Conservation (phyloP, 345 rosid genomes). For the Euclidium syriacum region DNA sequence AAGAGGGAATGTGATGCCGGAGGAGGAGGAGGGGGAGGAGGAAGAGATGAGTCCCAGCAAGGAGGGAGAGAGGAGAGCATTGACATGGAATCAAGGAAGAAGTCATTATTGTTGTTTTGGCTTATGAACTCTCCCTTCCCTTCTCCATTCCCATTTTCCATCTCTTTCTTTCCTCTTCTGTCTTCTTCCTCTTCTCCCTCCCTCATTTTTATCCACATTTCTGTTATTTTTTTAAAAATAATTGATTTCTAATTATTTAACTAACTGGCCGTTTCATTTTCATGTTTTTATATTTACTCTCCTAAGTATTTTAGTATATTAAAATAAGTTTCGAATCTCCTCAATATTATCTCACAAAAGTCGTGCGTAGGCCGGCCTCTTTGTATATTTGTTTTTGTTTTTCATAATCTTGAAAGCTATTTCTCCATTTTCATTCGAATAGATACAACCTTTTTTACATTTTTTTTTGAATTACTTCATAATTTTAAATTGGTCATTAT, state of each 20-base stretch:
- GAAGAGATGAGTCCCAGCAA: constrained; percentile 37
- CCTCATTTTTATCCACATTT: constrained; percentile 20
- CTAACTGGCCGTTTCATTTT: constrained; percentile 21
- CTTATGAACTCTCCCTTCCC: constrained; percentile 30
- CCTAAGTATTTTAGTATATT: neutral
- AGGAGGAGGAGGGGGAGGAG: constrained; percentile 37
- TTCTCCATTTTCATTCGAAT: constrained; percentile 4
- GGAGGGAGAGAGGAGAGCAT: constrained; percentile 68
- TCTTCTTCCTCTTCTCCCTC: constrained; percentile 11
- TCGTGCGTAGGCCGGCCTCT: constrained; percentile 27
- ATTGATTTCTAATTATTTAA: neutral
- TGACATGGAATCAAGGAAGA: constrained; percentile 81
- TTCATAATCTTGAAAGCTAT: neutral
- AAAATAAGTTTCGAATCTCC: constrained; percentile 21
- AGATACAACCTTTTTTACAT: neutral
- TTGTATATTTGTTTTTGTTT: neutral
- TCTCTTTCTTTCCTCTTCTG: constrained; percentile 6
- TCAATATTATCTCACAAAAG: constrained; percentile 17
- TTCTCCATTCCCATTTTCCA: constrained; percentile 33
- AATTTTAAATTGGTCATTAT: neutral
- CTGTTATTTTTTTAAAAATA: neutral
- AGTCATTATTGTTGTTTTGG: constrained; percentile 44
- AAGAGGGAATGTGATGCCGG: constrained; percentile 38
- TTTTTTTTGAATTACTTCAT: neutral
- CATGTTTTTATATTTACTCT: neutral